Base-by-base conservation (phyloP, 2,329 filamentous ascomycete genomes). In the Cladosporium sp. region DNA sequence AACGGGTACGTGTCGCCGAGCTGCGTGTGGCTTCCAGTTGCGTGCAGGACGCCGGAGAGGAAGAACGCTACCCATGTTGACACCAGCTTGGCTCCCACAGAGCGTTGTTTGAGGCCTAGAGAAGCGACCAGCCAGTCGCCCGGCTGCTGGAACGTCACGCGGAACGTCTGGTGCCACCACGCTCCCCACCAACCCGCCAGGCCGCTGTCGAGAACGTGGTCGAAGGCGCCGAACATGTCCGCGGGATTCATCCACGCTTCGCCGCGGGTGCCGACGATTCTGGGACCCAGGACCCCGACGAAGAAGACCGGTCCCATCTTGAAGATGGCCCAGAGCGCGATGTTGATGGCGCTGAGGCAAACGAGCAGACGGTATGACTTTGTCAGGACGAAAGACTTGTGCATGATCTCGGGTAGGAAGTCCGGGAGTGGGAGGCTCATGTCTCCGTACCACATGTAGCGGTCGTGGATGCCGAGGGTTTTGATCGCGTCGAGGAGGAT, bases 151-250 rank as follows among this genome's bases (percentile, higher is more conserved):
- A 94, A 93, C 2, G 86, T 87, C 65, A 88, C 85, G 0, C 93
- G 90, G 79, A 97, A 96, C 2, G 90, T 89, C 78, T 97, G 93
- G 77, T 98, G 94, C 94, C 94, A 97, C 84, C 88, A 94, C 26
- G 82, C 83, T 54, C 91, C 89, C 94, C 94, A 98, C 79, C 90
- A 90, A 0, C 93, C 93, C 0, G 86, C 84, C 1, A 97, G 81
- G 0, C 94, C 93, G 66, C 87, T 82, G 68, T 92, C 86, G 12
- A 89, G 78, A 1, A 93, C 82, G 30, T 82, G 78, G 0, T 72
- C 47, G 68, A 84, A 83, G 2, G 79, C 74, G 0, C 87, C 87
- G 78, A 85, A 90, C 14, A 79, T 77, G n/a, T 84, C 81, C 8
- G 70, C 68, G 0, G 85, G 81, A 72, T 90, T 90, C 68, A 88